These are phyloP conservation scores for Botrytis hyacinthi DNA, from an alignment of 2,329 filamentous ascomycete species.

Conservation along the genomic window DNA sequence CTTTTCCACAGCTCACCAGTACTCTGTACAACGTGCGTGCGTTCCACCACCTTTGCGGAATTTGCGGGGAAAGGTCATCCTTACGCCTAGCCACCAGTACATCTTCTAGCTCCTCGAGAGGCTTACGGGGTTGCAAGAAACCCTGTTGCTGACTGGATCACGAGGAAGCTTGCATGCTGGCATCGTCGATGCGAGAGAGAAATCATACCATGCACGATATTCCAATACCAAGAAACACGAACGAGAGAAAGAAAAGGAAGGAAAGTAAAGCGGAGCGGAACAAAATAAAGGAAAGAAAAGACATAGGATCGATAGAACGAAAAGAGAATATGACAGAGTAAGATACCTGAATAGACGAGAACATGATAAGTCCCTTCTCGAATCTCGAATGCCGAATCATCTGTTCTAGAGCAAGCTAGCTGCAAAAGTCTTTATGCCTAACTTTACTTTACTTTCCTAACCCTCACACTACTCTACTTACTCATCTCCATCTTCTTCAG, in stretches of 20 bases:
- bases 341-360: not conserved
- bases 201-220: not conserved
- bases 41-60: not conserved
- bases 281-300: not conserved
- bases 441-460: not conserved
- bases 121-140: not conserved
- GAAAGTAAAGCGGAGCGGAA: not conserved
- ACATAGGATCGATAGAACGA: not conserved
- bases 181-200: not conserved
- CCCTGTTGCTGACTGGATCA: not conserved
- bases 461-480: not conserved
- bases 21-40: not conserved
- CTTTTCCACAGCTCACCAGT: not conserved
- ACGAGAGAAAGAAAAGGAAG: not conserved
- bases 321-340: not conserved
- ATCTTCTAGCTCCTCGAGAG: not conserved
- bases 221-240: not conserved
- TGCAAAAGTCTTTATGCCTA: not conserved
- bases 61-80: constrained; percentile 3
- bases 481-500: not conserved
- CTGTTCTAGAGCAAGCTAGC: not conserved
- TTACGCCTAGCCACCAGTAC: not conserved
- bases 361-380: not conserved
- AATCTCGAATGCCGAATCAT: not conserved
- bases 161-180: not conserved